phyloP scores from a whole-genome alignment of 2,329 filamentous ascomycete genomes.

The Diplodia intermedia region DNA sequence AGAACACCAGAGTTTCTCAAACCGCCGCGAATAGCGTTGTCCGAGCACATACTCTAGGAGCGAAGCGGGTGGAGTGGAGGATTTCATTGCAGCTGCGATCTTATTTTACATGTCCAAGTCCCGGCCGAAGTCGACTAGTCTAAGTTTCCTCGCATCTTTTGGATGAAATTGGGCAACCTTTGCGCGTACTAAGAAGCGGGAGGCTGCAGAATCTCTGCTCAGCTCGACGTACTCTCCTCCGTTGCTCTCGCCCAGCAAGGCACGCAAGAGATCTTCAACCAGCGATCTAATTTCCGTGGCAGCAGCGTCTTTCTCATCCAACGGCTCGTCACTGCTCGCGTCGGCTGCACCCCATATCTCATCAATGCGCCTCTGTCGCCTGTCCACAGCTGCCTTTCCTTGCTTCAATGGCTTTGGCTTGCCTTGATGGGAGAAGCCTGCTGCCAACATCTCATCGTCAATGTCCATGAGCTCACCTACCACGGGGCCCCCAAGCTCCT shows the following conservation, averaged over 20 bases:
- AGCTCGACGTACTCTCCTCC: constrained; percentile 57
- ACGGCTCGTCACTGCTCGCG: constrained; percentile 35
- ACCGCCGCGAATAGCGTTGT: not conserved
- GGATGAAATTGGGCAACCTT: constrained; percentile 65
- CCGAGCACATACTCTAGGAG: not conserved
- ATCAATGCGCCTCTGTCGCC: constrained; percentile 59
- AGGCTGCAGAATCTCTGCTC: constrained; percentile 58
- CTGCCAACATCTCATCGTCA: constrained; percentile 60
- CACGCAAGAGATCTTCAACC: constrained; percentile 56
- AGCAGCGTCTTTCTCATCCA: constrained; percentile 57
- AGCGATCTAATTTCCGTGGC: constrained; percentile 56
- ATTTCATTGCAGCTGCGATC: not conserved
- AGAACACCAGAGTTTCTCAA: too few species aligned
- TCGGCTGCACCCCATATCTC: constrained; percentile 53
- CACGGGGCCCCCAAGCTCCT: constrained; percentile 82
- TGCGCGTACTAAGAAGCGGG: constrained; percentile 61
- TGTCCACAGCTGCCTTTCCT: constrained; percentile 41
- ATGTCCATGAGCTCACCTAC: constrained; percentile 76
- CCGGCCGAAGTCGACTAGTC: constrained; percentile 61
- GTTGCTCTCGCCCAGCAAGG: constrained; percentile 44
- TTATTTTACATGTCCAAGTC: constrained; percentile 44
- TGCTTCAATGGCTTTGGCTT: constrained; percentile 51
- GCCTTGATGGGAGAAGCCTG: constrained; percentile 62
- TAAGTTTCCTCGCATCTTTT: constrained; percentile 59
- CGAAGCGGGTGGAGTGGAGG: not conserved